These are phyloP conservation scores for Colletotrichum tropicicola DNA, from an alignment of 2,329 filamentous ascomycete species.

Conservation along the genomic window DNA sequence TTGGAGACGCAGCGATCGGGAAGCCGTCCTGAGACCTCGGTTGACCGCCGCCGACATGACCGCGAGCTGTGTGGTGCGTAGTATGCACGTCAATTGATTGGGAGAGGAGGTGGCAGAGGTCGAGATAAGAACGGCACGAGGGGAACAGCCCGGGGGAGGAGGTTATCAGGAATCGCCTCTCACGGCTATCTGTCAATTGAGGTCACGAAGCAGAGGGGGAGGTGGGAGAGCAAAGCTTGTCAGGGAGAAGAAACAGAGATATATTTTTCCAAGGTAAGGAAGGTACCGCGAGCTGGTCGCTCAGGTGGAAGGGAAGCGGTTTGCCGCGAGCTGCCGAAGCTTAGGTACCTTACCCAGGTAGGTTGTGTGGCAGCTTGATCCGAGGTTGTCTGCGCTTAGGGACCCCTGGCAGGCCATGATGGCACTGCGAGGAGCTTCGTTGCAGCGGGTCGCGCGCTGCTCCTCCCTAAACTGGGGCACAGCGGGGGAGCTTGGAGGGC, in stretches of 20 bases:
- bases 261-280: constrained; percentile 1
- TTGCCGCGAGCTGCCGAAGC: constrained; percentile 31
- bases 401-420: constrained; percentile 29
- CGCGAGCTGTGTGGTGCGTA: neutral
- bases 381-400: constrained; percentile 32
- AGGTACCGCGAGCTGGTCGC: constrained; percentile 21
- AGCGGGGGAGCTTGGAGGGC: constrained; percentile 24
- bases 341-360: too few relatives aligned
- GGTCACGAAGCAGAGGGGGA: neutral
- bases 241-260: constrained; percentile 6
- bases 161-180: constrained; percentile 1
- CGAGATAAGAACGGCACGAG: neutral
- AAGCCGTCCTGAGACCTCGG: constrained; percentile 62
- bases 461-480: constrained; percentile 19
- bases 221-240: neutral
- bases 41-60: constrained; percentile 61
- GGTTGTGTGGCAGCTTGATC: constrained; percentile 31
- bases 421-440: neutral
- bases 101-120: neutral
- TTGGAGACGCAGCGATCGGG: constrained; percentile 61
- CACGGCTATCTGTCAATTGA: constrained; percentile 3
- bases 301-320: constrained; percentile 18
- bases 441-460: neutral
- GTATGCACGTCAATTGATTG: constrained; percentile 25
- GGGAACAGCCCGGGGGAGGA: neutral